phyloP scores from a whole-genome alignment of 768 basidiomycete species.

The Mycena alexandri region DNA sequence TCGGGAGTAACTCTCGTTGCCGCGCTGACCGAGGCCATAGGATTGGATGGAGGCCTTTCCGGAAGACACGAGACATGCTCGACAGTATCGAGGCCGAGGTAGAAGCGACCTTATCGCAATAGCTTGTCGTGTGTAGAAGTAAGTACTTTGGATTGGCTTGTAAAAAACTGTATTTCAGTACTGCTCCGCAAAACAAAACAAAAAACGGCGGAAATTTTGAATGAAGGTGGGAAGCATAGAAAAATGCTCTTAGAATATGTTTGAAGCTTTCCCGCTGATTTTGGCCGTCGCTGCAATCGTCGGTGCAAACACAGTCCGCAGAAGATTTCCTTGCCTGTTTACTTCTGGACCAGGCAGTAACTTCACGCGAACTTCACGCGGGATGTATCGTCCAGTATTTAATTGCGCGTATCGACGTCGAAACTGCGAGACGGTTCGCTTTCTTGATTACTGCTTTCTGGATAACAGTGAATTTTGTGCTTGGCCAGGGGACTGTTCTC shows the following conservation, averaged over 20 bases:
- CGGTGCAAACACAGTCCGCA: too few species aligned
- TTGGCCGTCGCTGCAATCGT: too few species aligned
- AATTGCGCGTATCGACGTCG: background rate
- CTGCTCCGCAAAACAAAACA: too few species aligned
- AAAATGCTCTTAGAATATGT: too few species aligned
- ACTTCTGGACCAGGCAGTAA: too few species aligned
- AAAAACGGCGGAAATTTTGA: too few species aligned
- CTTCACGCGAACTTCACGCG: too few species aligned
- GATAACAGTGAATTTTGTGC: conserved; percentile 6
- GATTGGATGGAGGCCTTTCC: conserved; percentile 67
- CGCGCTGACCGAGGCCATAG: conserved; percentile 55
- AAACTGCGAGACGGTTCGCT: conserved; percentile 9
- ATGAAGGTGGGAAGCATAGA: too few species aligned
- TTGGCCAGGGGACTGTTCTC: background rate
- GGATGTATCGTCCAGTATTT: background rate
- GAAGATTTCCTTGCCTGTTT: too few species aligned
- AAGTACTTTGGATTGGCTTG: too few species aligned
- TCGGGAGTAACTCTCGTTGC: conserved; percentile 60
- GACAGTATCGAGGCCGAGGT: conserved; percentile 62
- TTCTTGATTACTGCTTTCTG: background rate
- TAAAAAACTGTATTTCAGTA: too few species aligned
- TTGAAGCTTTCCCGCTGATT: too few species aligned
- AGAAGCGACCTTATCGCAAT: conserved; percentile 38
- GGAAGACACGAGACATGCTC: conserved; percentile 63
- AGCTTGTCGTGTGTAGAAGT: background rate